A percentile compares a stretch with the other conserved stretches of the same genome.
These are phyloP conservation scores for Cicer arietinum DNA, from an alignment of 306 rosid species.

Conservation along the genomic window DNA sequence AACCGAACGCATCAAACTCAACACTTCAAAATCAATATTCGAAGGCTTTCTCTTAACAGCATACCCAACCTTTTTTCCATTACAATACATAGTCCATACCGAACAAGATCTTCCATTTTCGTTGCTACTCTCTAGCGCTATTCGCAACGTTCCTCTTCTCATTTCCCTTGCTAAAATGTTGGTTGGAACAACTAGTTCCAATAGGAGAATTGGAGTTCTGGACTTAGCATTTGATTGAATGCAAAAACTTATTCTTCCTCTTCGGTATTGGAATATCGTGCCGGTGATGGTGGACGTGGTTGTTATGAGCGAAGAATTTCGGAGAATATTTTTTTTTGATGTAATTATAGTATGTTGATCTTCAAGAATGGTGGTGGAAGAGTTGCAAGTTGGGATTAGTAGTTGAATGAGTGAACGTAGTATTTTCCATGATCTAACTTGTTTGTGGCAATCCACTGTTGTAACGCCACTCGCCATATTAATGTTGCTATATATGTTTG, in stretches of 20 bases:
- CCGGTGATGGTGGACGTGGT: constrained; percentile 58
- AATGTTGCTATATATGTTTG: not conserved
- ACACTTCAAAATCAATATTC: constrained; percentile 52
- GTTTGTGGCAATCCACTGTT: constrained; percentile 82
- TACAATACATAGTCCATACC: constrained; percentile 79
- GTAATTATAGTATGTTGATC: constrained; percentile 1
- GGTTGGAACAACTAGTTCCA: constrained; percentile 73
- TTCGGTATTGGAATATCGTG: constrained; percentile 69
- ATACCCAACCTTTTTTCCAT: constrained; percentile 73
- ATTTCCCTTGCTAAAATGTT: constrained; percentile 74
- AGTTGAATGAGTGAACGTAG: constrained; percentile 69
- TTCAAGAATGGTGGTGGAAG: constrained; percentile 36
- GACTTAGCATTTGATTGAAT: constrained; percentile 58
- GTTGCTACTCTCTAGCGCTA: constrained; percentile 57
- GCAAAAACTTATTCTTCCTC: constrained; percentile 66
- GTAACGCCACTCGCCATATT: constrained; percentile 47
- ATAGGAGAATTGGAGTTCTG: constrained; percentile 61
- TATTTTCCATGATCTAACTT: constrained; percentile 83
- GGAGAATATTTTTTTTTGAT: constrained; percentile 11
- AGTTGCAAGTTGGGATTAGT: constrained; percentile 71
- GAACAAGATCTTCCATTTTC: not conserved
- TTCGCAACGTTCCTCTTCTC: constrained; percentile 70
- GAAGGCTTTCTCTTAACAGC: constrained; percentile 61
- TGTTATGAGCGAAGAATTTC: not conserved
- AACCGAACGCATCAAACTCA: constrained; percentile 59